Evolutionary conservation across 345 rosid genomes (phyloP), one percentile per base, ranked within the genome.

Genomic region (Psidium friedrichsthalianum): DNA sequence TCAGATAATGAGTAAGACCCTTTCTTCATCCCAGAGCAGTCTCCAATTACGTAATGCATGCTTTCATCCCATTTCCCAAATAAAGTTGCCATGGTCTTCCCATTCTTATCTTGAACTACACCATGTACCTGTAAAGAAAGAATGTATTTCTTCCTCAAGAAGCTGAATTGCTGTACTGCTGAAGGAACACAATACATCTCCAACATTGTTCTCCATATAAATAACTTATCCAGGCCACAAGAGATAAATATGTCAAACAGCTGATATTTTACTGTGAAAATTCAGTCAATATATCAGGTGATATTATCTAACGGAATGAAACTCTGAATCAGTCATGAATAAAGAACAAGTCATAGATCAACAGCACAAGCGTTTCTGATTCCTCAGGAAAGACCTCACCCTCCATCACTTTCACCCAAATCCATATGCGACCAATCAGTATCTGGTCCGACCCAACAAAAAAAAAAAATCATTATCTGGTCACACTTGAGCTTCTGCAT

Each of bases 41-140:
- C 99, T 86, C 98, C 98, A 61, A 76, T 90, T 51, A 95, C 89
- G 85, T 90, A 96, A 89, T 95, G 93, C 93, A 98, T 93, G 86
- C 97, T 95, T 88, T 96, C 99, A 86, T 98, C 99, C 99, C 99
- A 98, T 93, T 98, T 98, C 84, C 99, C 99, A 89, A 98, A 93
- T 82, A 98, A 87, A 6, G 96, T 94, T 42, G 99, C 98, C 83
- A 93, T 92, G 5, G 94, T 94, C 88, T 91, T 94, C 76, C 99
- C 98, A 69, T 83, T 90, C 85, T 85, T 92, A 85, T 95, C 97
- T 87, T 93, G 96, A 82, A 98, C 96, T 85, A 92, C 87, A 86
- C 99, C 99, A 54, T 98, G 99, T 59, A 98, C 99, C 99, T 97
- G 93, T 61, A 80, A 87, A 78, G 40, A 49, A 11, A 52, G n/a